Evolutionary conservation across 768 basidiomycete genomes (phyloP), one percentile per base, ranked within the genome.

Genomic region (Lyophyllum shimeji): DNA sequence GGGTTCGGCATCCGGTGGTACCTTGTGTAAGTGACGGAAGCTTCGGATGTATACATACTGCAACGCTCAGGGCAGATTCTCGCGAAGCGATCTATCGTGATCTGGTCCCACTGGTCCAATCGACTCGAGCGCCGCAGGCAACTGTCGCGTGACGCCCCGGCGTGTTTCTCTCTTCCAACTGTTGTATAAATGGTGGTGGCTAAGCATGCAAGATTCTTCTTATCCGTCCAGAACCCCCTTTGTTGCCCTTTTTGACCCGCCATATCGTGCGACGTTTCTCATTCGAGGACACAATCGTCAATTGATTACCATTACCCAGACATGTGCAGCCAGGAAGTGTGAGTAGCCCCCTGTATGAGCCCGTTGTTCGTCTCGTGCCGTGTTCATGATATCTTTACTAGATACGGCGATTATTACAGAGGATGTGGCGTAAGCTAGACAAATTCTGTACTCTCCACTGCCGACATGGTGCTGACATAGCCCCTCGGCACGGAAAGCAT

Each of bases 321-420:
- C 29, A 86, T 86, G 84, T 86, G 84, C 58, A 73, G 71, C 66
- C 77, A 79, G 63, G 84, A 85, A 78, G 79, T 82, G 84, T 84
- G 61, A 62, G 47, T 60, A 62, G 63, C n/a, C 55, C 50, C 50
- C 29, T 52, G 45, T 53, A 18, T 23, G 21, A 37, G 13, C 15
- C 52, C 47, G 18, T 45, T 29, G 25, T 54, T 17, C 40, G 29
- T 54, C 43, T 27, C 18, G 27, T 50, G 52, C 18, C 31, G 53
- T 31, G 50, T 50, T 50, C 44, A 40, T 58, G 53, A 50, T 59
- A 44, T 61, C 39, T 48, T 44, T 50, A 59, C 23, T 62, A 79
- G 77, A 52, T 72, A 61, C 53, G 77, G 77, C 20, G 76, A 79
- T 65, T 75, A 68, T 60, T 76, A 77, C 61, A 71, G 76, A 65